Conservation (phyloP, 345 rosid genomes). For the Bruguiera gymnorhiza region DNA sequence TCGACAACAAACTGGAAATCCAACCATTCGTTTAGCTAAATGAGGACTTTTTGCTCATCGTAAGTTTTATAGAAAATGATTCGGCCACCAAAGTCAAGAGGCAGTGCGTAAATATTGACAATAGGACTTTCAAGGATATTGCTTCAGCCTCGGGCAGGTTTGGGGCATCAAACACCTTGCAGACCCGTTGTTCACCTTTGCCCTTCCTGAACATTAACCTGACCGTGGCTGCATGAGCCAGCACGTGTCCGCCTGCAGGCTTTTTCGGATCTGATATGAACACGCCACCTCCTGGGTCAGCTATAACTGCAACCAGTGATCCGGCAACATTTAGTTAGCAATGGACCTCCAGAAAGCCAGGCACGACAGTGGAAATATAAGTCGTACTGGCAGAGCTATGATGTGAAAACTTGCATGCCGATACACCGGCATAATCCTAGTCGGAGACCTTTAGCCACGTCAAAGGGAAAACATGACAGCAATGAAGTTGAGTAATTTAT, state of each 20-base stretch:
- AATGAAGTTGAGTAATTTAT: neutral
- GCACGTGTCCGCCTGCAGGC: constrained; percentile 90
- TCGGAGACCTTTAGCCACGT: neutral
- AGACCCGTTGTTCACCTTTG: constrained; percentile 82
- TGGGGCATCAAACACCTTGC: constrained; percentile 95
- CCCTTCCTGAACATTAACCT: constrained; percentile 93
- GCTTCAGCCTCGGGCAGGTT: constrained; percentile 91
- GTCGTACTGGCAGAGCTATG: neutral
- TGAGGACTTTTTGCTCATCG: neutral
- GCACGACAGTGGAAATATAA: neutral
- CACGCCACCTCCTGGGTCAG: constrained; percentile 86
- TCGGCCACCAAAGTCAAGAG: neutral
- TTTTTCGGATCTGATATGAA: constrained; percentile 90
- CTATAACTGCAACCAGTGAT: constrained; percentile 53
- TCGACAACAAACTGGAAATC: neutral
- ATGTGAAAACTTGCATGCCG: neutral
- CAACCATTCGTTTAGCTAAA: neutral
- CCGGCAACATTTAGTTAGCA: neutral
- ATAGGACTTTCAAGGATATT: constrained; percentile 60
- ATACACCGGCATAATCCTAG: neutral
- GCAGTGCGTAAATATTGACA: neutral
- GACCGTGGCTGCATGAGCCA: constrained; percentile 79
- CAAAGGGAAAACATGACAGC: neutral
- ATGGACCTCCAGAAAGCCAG: neutral
- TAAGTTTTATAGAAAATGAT: constrained; percentile 1